phyloP scores from a whole-genome alignment of 2,329 filamentous ascomycete species.

The Neopestalotiopsis sp. region DNA sequence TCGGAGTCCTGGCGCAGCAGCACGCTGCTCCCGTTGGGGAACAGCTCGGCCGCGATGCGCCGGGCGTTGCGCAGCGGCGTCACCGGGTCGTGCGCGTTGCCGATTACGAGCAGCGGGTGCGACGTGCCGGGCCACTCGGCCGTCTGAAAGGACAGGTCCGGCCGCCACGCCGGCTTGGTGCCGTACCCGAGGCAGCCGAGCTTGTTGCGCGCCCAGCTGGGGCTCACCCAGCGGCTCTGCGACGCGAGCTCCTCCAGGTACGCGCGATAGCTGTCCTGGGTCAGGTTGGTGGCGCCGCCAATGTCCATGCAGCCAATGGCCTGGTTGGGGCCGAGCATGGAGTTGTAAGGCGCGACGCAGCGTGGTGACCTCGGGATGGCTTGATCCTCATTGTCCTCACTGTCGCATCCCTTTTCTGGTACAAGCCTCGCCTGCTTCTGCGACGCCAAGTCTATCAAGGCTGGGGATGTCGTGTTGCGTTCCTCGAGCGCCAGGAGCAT shows the following conservation, averaged over 20 bases:
- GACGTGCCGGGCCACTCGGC: not conserved
- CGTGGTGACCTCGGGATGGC: not conserved
- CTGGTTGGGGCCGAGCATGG: constrained; percentile 10
- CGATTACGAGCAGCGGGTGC: constrained; percentile 14
- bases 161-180: not conserved
- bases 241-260: not conserved
- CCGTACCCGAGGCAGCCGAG: not conserved
- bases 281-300: not conserved
- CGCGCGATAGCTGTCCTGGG: not conserved
- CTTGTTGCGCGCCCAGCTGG: constrained; percentile 13
- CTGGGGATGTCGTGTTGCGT: constrained; percentile 2
- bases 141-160: not conserved
- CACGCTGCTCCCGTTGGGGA: constrained; percentile 16
- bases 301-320: constrained; percentile 13
- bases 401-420: not conserved
- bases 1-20: constrained; percentile 16
- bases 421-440: not conserved
- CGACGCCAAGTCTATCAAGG: not conserved
- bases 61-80: constrained; percentile 15
- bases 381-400: not conserved
- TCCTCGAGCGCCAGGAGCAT: not conserved
- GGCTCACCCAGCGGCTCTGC: constrained; percentile 6
- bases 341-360: not conserved
- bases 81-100: constrained; percentile 15
- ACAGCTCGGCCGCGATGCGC: not conserved